Base-by-base conservation (phyloP, 2,329 filamentous ascomycete genomes). In the Rugonectria rugulosa region DNA sequence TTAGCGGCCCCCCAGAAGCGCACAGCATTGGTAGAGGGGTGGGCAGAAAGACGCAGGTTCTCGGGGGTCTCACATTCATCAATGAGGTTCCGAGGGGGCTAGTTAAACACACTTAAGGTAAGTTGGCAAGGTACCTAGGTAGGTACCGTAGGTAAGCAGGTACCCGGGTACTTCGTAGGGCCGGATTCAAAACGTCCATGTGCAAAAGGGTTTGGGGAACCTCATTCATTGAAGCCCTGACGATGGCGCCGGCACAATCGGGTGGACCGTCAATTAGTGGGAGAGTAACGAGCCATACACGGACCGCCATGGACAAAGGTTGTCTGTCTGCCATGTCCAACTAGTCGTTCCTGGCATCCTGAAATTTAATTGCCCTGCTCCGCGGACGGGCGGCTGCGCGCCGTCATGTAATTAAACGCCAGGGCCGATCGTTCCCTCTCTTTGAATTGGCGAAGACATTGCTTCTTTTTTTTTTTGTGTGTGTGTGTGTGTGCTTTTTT, bases 281-380 rank as follows among this genome's bases (percentile, higher is more conserved):
- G 60, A 61, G 49, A 59, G 67, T 65, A 63, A 64, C 60, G 61
- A 40, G 29, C 50, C 50, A 53, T 32, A 50, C 37, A 36, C 24
- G 11, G 24, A 27, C 24, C 6, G 11, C 11, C 6, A 7, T 23
- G 32, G 23, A 9, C 21, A 31, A 26, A 31, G 37, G 34, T 20
- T 49, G 46, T 41, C 34, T 31, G 46, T 26, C 43, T 37, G 43
- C 21, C 21, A 15, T 27, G 24, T 23, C 24, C 17, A 14, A 17
- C 43, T 31, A n/a, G n/a, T 48, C 42, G 51, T 59, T 60, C 63
- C 64, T 59, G 56, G 55, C 55, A 56, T 58, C 65, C 62, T 68
- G 57, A 58, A 59, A 63, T 68, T 66, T 67, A 68, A 67, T 68
- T 67, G 62, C 62, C 37, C 37, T 60, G 41, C 49, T 55, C 53